Percentiles rank a stretch among this genome's conserved stretches.
Evolutionary conservation across 768 basidiomycete species (phyloP).

Genomic region (Lentinula sp.): DNA sequence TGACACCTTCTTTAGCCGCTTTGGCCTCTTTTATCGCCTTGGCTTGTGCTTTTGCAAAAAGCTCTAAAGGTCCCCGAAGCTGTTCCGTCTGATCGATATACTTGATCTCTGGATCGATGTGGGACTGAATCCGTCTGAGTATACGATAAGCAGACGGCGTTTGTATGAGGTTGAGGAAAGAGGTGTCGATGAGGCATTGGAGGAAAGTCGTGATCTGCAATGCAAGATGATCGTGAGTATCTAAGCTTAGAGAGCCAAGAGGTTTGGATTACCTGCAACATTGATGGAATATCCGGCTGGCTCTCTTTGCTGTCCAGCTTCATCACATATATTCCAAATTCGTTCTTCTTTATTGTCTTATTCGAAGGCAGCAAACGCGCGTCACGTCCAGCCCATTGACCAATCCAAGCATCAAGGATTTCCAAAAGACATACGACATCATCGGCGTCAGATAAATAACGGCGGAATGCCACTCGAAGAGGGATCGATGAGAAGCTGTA

Average conservation of each 20-base stretch:
- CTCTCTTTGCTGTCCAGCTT: constrained; percentile 10
- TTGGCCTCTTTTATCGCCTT: constrained; percentile 35
- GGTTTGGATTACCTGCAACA: not conserved
- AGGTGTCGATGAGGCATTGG: constrained; percentile 65
- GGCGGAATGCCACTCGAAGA: constrained; percentile 47
- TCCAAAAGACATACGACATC: constrained; percentile 39
- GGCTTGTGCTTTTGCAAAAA: constrained; percentile 51
- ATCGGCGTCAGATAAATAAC: constrained; percentile 41
- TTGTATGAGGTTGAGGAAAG: constrained; percentile 62
- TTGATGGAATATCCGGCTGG: not conserved
- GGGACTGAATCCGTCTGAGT: constrained; percentile 41
- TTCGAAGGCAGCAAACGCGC: constrained; percentile 30
- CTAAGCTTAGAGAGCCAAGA: not conserved
- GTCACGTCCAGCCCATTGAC: constrained; percentile 26
- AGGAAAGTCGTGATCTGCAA: constrained; percentile 51
- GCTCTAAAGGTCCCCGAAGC: constrained; percentile 57
- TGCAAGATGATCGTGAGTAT: constrained; percentile 21
- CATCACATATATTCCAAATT: constrained; percentile 31
- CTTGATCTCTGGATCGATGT: constrained; percentile 50
- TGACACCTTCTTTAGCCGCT: not conserved
- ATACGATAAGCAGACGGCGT: constrained; percentile 52
- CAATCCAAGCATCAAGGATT: constrained; percentile 46
- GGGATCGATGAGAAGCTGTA: constrained; percentile 27
- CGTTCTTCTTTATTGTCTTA: constrained; percentile 32
- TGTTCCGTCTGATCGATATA: constrained; percentile 44